Evolutionary conservation across 441 rosid species (phyloP), one percentile per base, ranked within the genome.

Genomic region (Pelargonium citronellum): DNA sequence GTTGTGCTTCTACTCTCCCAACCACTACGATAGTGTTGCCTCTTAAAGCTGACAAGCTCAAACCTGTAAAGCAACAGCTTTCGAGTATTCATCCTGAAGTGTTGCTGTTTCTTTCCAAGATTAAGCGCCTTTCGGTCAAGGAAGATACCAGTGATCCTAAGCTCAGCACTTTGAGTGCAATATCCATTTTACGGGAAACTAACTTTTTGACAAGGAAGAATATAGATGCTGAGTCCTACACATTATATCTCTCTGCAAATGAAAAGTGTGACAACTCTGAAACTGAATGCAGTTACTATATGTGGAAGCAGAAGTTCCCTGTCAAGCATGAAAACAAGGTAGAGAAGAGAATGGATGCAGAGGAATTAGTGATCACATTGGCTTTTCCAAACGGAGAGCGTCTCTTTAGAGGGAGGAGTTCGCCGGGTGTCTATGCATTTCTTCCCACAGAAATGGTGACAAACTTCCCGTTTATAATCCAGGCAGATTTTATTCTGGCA

Each of bases 361-460:
- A 91, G 0, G 88, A 87, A 24, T 84, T 87, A 87, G 83, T 77
- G 53, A 82, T 91, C 69, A 91, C 89, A 1, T 79, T 87, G 84
- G 97, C 95, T 17, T 89, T 91, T 76, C 95, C 97, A 4, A 68
- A n/a, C 11, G 82, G 82, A 15, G 79, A 86, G 67, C 88, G 91
- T 67, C 86, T 87, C 16, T 74, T 79, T 10, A 71, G 75, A 55
- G 90, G 90, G 30, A 63, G 43, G 58, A 77, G 27, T 63, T 82
- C 75, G 34, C 93, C 91, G 19, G 95, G 93, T 7, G 75, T 88
- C 67, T 91, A 88, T 67, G 95, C 95, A 0, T 91, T 85, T 78
- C 91, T 91, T 67, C 97, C 95, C 0, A 89, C 91, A 0, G 95
- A 85, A 73, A 91, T 91, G 97, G 84, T 89, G 34, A 87, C 95